phyloP scores from a whole-genome alignment of 2,329 filamentous ascomycete species.

The Aspergillus brasiliensis region DNA sequence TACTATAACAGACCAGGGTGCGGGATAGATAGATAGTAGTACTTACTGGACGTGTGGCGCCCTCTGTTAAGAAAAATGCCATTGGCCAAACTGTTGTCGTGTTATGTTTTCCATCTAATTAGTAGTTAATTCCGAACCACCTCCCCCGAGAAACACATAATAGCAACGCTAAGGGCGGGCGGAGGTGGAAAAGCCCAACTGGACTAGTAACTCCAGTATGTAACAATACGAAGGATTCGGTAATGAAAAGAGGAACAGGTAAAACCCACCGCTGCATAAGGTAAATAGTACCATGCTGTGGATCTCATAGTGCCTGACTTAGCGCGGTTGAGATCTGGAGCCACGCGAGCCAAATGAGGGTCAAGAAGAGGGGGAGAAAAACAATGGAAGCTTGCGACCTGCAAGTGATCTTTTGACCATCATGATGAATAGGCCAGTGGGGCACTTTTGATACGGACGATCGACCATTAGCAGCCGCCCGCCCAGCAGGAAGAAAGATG shows the following conservation, averaged over 20 bases:
- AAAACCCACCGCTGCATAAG: conserved; percentile 11
- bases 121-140: not conserved
- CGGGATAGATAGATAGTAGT: no score
- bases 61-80: not conserved
- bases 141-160: conserved; percentile 5
- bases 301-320: conserved; percentile 24
- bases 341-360: conserved; percentile 25
- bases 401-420: conserved; percentile 24
- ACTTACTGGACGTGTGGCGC: not conserved
- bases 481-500: not conserved
- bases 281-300: conserved; percentile 17
- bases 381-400: conserved; percentile 17
- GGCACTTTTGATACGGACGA: conserved; percentile 7
- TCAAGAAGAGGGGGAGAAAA: conserved; percentile 17
- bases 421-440: conserved; percentile 4
- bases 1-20: no score
- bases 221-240: not conserved
- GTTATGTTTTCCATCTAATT: no score
- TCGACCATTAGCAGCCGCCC: conserved; percentile 4
- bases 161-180: conserved; percentile 11
- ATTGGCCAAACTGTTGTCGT: not conserved
- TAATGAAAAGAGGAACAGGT: not conserved
- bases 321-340: conserved; percentile 25
- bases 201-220: not conserved
- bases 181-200: conserved; percentile 15